Evolutionary conservation across 345 rosid genomes (phyloP), one percentile per base, ranked within the genome.

Genomic region (Moricandia moricandioides): DNA sequence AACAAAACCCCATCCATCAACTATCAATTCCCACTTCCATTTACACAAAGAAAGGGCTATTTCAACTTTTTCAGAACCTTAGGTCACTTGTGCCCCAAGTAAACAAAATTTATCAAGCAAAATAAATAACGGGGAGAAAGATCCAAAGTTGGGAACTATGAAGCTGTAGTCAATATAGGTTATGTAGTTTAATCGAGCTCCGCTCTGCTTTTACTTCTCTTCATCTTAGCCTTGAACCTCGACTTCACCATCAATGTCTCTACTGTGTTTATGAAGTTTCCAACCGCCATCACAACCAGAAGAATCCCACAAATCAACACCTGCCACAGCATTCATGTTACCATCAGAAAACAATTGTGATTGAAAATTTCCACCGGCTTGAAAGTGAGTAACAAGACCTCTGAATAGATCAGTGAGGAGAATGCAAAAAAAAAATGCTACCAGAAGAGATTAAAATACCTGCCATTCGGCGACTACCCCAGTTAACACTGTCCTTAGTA

Each of bases 151-250:
- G 45, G 70, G 34, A 27, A 29, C 69, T 65, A 71, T 71, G 34
- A 71, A 66, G 76, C 67, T 77, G 64, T 75, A 61, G 43, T 64
- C n/a, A 69, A 77, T 33, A 70, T 30, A 58, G 59, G 77, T 72
- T 54, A 70, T 34, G 14, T 21, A 70, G 8, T 57, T 55, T 81
- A 87, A n/a, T 83, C 79, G 30, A 91, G 80, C 30, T 89, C 92
- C 63, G 77, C 89, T 87, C 76, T 92, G 86, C 91, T 86, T 91
- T 91, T 92, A 37, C 85, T 87, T 83, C 85, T 88, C 84, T 85
- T 92, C 99, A 92, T 95, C 89, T 96, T 92, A 11, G 96, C 98
- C 82, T 96, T 92, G 69, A 96, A 96, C 84, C 92, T 89, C 45
- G 97, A 96, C 83, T 92, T 96, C 7, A 79, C 77, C 90, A 84